phyloP scores from a whole-genome alignment of 352 stramenopile species.

The Globisporangium paroecandrum region DNA sequence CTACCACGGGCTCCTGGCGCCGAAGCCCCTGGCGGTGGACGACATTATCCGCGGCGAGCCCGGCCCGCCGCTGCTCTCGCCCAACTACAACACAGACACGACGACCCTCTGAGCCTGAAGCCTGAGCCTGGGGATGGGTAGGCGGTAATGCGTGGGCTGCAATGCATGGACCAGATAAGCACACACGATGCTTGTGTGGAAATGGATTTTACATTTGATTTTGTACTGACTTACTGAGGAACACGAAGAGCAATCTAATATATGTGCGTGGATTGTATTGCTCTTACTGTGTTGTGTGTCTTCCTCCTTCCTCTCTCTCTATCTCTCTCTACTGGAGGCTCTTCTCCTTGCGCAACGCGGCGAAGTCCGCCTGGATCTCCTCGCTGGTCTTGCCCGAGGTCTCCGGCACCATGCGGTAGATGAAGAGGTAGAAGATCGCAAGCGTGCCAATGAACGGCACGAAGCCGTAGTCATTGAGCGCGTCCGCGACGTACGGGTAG shows the following conservation, averaged over 20 bases:
- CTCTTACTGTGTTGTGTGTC: neutral
- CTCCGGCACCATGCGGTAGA: slow-evolving; percentile 17
- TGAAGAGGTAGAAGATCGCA: slow-evolving; percentile 11
- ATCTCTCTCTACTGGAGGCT: slow-evolving; percentile 1
- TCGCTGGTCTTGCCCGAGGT: slow-evolving; percentile 26
- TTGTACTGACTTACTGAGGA: slow-evolving; percentile 3
- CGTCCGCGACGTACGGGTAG: slow-evolving; percentile 37
- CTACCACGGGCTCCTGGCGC: slow-evolving; percentile 58
- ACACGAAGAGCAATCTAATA: slow-evolving; percentile 4
- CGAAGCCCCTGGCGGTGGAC: slow-evolving; percentile 34
- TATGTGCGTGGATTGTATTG: neutral
- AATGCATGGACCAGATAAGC: neutral
- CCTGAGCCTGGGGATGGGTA: neutral
- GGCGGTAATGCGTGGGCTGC: too few relatives aligned
- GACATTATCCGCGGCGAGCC: slow-evolving; percentile 42
- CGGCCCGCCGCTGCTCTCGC: slow-evolving; percentile 36
- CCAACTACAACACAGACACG: slow-evolving; percentile 28
- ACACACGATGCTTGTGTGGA: too few relatives aligned
- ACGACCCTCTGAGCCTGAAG: slow-evolving; percentile 22
- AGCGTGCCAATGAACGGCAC: slow-evolving; percentile 33
- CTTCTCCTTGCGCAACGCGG: slow-evolving; percentile 18
- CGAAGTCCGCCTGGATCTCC: slow-evolving; percentile 25
- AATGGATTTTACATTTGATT: slow-evolving; percentile 11
- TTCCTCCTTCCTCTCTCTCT: neutral
- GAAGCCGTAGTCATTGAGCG: slow-evolving; percentile 28